A percentile compares a stretch with the other conserved stretches of the same genome.
Evolutionary conservation across 805 yeast genomes (phyloP).

Genomic region (Metschnikowia proteae): DNA sequence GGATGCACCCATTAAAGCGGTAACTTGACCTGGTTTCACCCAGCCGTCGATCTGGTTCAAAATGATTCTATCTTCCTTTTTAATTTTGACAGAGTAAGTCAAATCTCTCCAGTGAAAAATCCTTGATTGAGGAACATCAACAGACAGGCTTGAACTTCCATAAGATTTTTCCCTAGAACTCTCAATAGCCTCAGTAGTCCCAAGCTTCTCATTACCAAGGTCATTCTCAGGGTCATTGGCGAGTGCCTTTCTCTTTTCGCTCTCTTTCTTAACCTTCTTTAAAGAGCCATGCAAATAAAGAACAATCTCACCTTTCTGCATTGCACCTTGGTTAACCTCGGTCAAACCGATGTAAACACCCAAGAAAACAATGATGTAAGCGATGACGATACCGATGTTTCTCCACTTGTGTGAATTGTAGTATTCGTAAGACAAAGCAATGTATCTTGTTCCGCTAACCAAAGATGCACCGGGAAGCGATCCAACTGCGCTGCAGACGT

Average conservation of each 20-base stretch:
- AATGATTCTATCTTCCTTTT: constrained; percentile 35
- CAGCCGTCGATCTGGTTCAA: constrained; percentile 52
- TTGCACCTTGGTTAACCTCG: constrained; percentile 45
- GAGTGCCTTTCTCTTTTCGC: constrained; percentile 19
- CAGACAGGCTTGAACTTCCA: constrained; percentile 12
- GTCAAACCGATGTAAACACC: constrained; percentile 31
- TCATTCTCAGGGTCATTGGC: constrained; percentile 36
- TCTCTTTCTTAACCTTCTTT: constrained; percentile 40
- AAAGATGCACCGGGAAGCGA: constrained; percentile 48
- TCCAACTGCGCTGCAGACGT: constrained; percentile 61
- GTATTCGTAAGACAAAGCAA: constrained; percentile 48
- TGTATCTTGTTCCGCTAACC: constrained; percentile 60
- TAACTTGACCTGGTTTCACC: constrained; percentile 76
- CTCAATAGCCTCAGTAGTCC: constrained; percentile 27
- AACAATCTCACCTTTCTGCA: constrained; percentile 42
- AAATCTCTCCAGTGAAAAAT: constrained; percentile 40
- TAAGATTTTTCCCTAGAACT: constrained; percentile 19
- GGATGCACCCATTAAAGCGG: constrained; percentile 82
- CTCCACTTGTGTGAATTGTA: constrained; percentile 68
- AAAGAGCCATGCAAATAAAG: constrained; percentile 36
- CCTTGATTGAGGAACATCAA: constrained; percentile 9
- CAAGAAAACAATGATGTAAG: constrained; percentile 44
- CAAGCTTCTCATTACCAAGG: constrained; percentile 28
- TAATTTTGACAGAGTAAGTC: constrained; percentile 35
- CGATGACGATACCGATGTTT: constrained; percentile 66